Conservation (phyloP, 1,284 basidiomycete species). For the Singerocomus inundabilis region DNA sequence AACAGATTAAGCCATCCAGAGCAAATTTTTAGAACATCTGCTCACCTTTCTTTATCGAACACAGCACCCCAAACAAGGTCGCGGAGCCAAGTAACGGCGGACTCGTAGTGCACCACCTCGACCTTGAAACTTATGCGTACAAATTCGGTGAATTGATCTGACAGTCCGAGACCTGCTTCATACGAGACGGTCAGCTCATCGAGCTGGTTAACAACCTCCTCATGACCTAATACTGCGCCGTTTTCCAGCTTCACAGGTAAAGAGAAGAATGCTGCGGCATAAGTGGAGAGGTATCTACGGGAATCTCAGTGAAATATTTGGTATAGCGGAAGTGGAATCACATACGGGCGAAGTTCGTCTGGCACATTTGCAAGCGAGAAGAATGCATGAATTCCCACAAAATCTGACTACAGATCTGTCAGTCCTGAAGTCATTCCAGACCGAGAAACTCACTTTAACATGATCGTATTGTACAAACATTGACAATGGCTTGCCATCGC, state of each 20-base stretch:
- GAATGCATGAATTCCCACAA: slow-evolving; percentile 80
- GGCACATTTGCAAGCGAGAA: slow-evolving; percentile 77
- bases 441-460: slow-evolving; percentile 57
- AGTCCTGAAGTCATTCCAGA: slow-evolving; percentile 5
- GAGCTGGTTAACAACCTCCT: slow-evolving; percentile 88
- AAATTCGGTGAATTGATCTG: slow-evolving; percentile 71
- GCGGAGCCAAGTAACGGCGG: slow-evolving; percentile 83
- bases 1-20: slow-evolving; percentile 9
- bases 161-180: slow-evolving; percentile 71
- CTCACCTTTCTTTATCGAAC: slow-evolving; percentile 83
- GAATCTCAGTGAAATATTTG: slow-evolving; percentile 8
- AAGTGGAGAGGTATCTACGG: slow-evolving; percentile 75
- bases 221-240: slow-evolving; percentile 76
- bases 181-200: slow-evolving; percentile 93
- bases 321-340: slow-evolving; percentile 13
- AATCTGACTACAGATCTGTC: slow-evolving; percentile 72
- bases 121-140: slow-evolving; percentile 83
- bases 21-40: not conserved
- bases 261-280: slow-evolving; percentile 86
- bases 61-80: slow-evolving; percentile 84
- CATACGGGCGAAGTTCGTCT: slow-evolving; percentile 73
- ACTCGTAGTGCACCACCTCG: slow-evolving; percentile 77
- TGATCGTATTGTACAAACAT: slow-evolving; percentile 94
- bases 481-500: slow-evolving; percentile 69
- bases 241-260: slow-evolving; percentile 74